Evolutionary conservation across 805 yeast species (phyloP), one percentile per base, ranked within the genome.

Genomic region (Cyberlindnera maritima): DNA sequence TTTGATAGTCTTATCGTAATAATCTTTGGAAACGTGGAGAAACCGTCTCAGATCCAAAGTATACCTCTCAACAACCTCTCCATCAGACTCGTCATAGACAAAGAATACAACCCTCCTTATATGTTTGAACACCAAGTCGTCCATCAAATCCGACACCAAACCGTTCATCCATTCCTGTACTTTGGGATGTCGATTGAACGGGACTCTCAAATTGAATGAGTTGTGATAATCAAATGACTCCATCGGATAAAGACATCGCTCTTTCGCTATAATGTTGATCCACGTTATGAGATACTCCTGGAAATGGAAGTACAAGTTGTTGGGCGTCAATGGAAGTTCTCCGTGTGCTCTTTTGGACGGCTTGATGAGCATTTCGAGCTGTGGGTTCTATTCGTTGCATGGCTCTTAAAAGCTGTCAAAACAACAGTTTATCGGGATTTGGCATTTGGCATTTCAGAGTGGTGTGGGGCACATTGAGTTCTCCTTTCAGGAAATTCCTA

Each of bases 181-280:
- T 2, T 55, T 67, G 0, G 80, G 80, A 52, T 77, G 79, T 49
- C 82, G 62, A 41, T 67, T 70, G 32, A 69, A 65, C 12, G 76
- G 74, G 0, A 74, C 64, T 34, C 61, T 63, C 14, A 78, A 44
- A 33, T 71, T 69, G 54, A 75, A 78, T 4, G 75, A 71, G 10
- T 67, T 67, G 3, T 70, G 62, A 26, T 58, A 44, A 25, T 65
- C 68, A 44, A 67, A 71, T 0, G 71, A 58, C 4, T 55, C 61
- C 4, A 47, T 21, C 3, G 75, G 75, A 41, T 71, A 71, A 1
- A 70, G 58, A 25, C 63, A 58, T 26, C 75, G 61, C 44, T 69
- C 65, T 45, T 60, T 64, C 8, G 67, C 49, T 1, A 71, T 63
- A 26, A 69, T 51, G 40, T 68, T 68, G 14, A 71, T 54, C 60